Conservation (phyloP, 2,329 filamentous ascomycete genomes). For the Ascochyta viciae-villosae region DNA sequence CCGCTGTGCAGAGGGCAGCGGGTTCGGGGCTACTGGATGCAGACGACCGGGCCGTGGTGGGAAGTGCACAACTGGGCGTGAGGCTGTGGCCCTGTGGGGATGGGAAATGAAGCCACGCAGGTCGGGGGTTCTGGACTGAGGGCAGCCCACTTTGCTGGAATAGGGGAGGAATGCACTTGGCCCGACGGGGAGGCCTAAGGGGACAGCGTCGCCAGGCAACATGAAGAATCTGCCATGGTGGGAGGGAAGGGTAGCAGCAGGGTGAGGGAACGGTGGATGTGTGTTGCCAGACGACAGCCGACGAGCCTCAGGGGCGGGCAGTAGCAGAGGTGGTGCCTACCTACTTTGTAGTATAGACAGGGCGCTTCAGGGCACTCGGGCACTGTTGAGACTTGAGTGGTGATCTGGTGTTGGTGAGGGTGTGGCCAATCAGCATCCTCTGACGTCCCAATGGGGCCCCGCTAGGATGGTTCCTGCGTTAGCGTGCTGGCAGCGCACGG, state of each 20-base stretch:
- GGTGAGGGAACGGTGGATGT: background rate
- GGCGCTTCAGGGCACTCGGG: slow-evolving; percentile 20
- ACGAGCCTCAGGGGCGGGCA: slow-evolving; percentile 25
- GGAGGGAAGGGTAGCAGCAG: slow-evolving; percentile 14
- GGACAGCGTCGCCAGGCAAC: slow-evolving; percentile 14
- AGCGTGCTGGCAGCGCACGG: slow-evolving; percentile 11
- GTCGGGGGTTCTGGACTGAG: slow-evolving; percentile 25
- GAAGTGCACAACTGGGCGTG: slow-evolving; percentile 37
- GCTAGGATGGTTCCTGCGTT: slow-evolving; percentile 33
- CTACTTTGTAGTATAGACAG: no score
- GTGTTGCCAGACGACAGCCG: slow-evolving; percentile 3
- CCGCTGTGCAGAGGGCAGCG: slow-evolving; percentile 16
- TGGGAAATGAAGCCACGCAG: slow-evolving; percentile 43
- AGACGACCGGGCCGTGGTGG: slow-evolving; percentile 24
- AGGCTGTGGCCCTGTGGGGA: slow-evolving; percentile 34
- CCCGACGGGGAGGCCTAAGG: slow-evolving; percentile 7
- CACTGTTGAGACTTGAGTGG: slow-evolving; percentile 15
- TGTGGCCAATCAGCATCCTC: slow-evolving; percentile 28
- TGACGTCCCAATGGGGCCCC: background rate
- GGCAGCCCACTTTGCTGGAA: slow-evolving; percentile 21
- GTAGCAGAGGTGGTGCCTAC: background rate
- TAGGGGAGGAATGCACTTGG: slow-evolving; percentile 21
- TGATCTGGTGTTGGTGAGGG: slow-evolving; percentile 18
- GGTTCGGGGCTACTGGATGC: slow-evolving; percentile 19
- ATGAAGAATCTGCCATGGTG: slow-evolving; percentile 12